Evolutionary conservation across 176 grass and related monocot genomes (phyloP), one percentile per base, ranked within the genome.

Genomic region (Microstegium vimineum): DNA sequence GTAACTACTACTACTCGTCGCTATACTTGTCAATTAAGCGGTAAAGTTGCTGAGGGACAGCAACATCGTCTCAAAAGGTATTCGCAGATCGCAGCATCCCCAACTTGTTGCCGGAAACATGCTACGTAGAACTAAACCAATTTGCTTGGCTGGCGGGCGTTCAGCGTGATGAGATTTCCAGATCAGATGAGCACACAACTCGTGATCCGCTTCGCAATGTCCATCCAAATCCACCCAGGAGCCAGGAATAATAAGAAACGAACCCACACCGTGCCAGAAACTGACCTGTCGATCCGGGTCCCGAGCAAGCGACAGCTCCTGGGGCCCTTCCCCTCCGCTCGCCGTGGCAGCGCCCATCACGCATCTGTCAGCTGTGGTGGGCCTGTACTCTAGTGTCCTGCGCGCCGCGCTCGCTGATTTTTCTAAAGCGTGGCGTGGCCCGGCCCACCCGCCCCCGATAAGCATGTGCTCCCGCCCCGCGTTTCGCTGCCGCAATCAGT

Each of bases 401-500:
- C 0, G 8, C 56, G n/a, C 56, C n/a, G 34, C 30, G 59, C 42
- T 27, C 13, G 25, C 66, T 10, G 34, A 56, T 57, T 66, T 73
- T 71, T 61, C 51, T n/a, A 23, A 69, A 37, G 63, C 67, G 20
- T 83, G 74, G 74, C 32, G n/a, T n/a, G n/a, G n/a, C 33, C 66
- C 27, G 22, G 80, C 40, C 54, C 43, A 6, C n/a, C n/a, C n/a
- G n/a, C n/a, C n/a, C n/a, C 30, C 62, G 81, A 84, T 84, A 74
- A 79, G 8, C 43, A 70, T 76, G 72, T 32, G 78, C 62, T 35
- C 18, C 16, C 5, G 46, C 46, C 16, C 73, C 23, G 20, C 37
- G 33, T 74, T 42, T 43, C 71, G 8, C 17, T 66, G 22, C 71
- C 25, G 41, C 74, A 20, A 33, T 22, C 67, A 87, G 79, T 63